Base-by-base conservation (phyloP, 2,329 filamentous ascomycete genomes). In the Tolypocladium sp. region DNA sequence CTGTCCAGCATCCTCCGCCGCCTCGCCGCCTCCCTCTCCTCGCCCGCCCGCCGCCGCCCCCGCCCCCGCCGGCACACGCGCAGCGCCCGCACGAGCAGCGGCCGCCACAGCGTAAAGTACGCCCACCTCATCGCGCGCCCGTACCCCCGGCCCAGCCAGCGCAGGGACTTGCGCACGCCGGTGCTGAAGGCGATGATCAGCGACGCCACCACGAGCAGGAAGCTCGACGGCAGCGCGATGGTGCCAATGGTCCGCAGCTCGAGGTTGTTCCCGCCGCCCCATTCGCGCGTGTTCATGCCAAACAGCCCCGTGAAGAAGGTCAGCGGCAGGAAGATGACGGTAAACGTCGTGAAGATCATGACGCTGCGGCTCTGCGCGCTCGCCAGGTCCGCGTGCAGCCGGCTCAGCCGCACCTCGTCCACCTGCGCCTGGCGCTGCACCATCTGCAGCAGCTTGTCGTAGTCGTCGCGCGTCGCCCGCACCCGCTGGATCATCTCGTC, bases 401-500 rank as follows among this genome's bases (percentile, higher is more conserved):
- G 76, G 30, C 83, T 84, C 69, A 85, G 80, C 30, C 83, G 80
- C 10, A 86, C 83, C 67, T 88, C 85, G 65, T 87, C 84, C 2
- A 88, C 83, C 65, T 87, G 85, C 0, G 84, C 84, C 65, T 87
- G 84, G 20, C 85, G 82, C 66, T 87, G 84, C 46, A 85, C 84
- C 77, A 88, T 85, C 68, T 87, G 83, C 15, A 87, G 79, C 6
- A 88, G 76, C 62, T 86, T 86, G 64, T 86, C 83, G 62, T 86
- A 87, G 62, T 86, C 84, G 53, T 82, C 83, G 44, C 84, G 77
- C 2, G 84, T 85, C 4, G 74, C 73, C 15, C 81, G 77, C 1
- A 85, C 83, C n/a, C 83, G 75, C 41, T 78, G 74, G 8, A 80
- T 73, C 84, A 88, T 87, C 57, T 85, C 82, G 3, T 71, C 70